phyloP scores from a whole-genome alignment of 768 basidiomycete species.

The Pulveroboletus frians region DNA sequence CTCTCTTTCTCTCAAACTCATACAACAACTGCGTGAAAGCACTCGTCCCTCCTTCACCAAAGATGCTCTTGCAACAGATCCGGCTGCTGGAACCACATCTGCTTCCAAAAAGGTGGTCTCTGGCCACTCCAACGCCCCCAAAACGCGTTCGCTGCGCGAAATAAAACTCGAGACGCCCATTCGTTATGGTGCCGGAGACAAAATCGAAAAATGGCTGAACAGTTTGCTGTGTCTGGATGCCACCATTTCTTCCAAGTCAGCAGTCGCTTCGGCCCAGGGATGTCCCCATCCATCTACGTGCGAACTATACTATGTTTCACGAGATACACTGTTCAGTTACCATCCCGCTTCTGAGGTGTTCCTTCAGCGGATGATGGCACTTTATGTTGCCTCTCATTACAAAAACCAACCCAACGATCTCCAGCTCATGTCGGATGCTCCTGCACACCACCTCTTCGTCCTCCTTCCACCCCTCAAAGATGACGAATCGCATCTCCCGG shows the following conservation, averaged over 20 bases:
- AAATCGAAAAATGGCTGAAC: conserved; percentile 94
- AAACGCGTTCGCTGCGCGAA: conserved; percentile 73
- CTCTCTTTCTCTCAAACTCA: conserved; percentile 93
- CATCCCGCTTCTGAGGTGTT: conserved; percentile 97
- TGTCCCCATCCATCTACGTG: conserved; percentile 92
- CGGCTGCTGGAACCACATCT: conserved; percentile 32
- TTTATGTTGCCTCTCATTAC: conserved; percentile 97
- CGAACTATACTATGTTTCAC: conserved; percentile 91
- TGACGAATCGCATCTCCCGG: conserved; percentile 85
- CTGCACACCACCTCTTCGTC: conserved; percentile 95
- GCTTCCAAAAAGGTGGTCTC: conserved; percentile 46
- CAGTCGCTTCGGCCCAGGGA: conserved; percentile 47
- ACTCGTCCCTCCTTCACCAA: conserved; percentile 75
- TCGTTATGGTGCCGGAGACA: conserved; percentile 81
- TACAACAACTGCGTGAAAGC: conserved; percentile 92
- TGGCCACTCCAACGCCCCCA: conserved; percentile 55
- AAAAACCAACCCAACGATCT: conserved; percentile 99
- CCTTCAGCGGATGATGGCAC: conserved; percentile 96
- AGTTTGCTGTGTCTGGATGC: conserved; percentile 86
- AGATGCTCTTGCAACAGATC: conserved; percentile 41
- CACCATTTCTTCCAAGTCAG: conserved; percentile 48
- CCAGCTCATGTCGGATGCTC: conserved; percentile 95
- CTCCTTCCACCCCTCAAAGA: conserved; percentile 89
- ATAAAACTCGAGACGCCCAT: conserved; percentile 95
- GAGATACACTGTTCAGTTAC: conserved; percentile 95